Conservation (phyloP, 1,284 basidiomycete species). For the Chiua sp. region DNA sequence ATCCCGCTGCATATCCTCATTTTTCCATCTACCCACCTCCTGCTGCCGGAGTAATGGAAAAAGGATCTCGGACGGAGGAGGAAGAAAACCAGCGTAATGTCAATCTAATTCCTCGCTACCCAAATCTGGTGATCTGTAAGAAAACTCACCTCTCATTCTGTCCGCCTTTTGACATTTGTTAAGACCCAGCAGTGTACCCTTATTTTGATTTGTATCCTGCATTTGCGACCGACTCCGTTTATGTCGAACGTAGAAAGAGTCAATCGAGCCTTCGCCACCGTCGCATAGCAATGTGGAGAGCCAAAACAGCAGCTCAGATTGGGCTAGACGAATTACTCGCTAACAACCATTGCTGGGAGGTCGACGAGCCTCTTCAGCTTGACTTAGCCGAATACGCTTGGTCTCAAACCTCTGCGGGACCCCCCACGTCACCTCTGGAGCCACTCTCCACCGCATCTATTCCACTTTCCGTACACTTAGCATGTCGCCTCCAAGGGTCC, state of each 20-base stretch:
- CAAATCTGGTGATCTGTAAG: constrained; percentile 32
- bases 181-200: constrained; percentile 39
- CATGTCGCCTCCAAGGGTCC: constrained; percentile 58
- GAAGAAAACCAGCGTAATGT: background rate
- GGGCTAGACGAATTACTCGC: constrained; percentile 14
- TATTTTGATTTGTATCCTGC: constrained; percentile 36
- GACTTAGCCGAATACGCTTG: constrained; percentile 71
- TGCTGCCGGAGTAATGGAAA: background rate
- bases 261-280: constrained; percentile 14
- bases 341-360: constrained; percentile 24
- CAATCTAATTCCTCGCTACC: constrained; percentile 19
- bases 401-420: constrained; percentile 72
- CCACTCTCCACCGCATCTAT: constrained; percentile 43
- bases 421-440: constrained; percentile 49
- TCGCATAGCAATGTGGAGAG: constrained; percentile 23
- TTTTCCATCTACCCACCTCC: constrained; percentile 51
- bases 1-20: constrained; percentile 50
- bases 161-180: constrained; percentile 3
- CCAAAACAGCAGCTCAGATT: constrained; percentile 19
- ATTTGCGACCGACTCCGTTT: background rate
- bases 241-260: background rate
- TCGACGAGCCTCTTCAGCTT: constrained; percentile 40
- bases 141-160: background rate
- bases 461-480: constrained; percentile 61
- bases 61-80: background rate